Percentiles rank a stretch among this genome's conserved stretches.
These are phyloP conservation scores for Funneliformis caledonium DNA, from an alignment of 371 early-diverging fungal genomes.

Conservation along the genomic window DNA sequence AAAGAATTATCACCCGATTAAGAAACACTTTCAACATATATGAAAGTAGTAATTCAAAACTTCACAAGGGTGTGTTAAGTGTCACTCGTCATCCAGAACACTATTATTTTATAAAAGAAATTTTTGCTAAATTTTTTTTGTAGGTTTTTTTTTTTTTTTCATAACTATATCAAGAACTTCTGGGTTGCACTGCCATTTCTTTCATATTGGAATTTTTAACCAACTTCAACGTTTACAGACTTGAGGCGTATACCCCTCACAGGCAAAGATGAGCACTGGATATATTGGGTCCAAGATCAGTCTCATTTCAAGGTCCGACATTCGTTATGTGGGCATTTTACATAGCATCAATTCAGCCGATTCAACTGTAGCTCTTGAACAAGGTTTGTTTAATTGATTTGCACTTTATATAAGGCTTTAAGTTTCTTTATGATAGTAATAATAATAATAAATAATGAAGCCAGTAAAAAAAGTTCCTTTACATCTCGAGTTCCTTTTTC, in stretches of 20 bases:
- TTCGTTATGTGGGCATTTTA: conserved; percentile 91
- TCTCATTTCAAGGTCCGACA: conserved; percentile 88
- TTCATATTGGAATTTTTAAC: not conserved
- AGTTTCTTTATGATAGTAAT: not conserved
- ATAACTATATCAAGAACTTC: not conserved
- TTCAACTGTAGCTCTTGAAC: conserved; percentile 88
- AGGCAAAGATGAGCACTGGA: conserved; percentile 59
- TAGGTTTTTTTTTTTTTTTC: not conserved
- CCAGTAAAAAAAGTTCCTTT: not conserved
- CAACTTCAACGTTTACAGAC: not conserved
- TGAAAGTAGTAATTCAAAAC: no score
- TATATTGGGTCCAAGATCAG: conserved; percentile 79
- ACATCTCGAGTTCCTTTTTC: not conserved
- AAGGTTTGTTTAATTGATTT: conserved; percentile 59
- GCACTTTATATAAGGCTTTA: not conserved
- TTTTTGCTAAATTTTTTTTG: no score
- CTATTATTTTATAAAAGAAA: no score
- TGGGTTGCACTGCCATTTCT: not conserved
- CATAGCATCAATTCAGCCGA: conserved; percentile 87
- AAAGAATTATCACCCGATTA: no score
- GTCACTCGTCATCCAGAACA: no score
- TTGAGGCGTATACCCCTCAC: not conserved
- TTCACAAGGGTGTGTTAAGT: no score
- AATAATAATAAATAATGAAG: not conserved
- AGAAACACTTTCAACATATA: no score